Evolutionary conservation across 148 eudicot species (phyloP).

Genomic region (Camellia granthamiana): DNA sequence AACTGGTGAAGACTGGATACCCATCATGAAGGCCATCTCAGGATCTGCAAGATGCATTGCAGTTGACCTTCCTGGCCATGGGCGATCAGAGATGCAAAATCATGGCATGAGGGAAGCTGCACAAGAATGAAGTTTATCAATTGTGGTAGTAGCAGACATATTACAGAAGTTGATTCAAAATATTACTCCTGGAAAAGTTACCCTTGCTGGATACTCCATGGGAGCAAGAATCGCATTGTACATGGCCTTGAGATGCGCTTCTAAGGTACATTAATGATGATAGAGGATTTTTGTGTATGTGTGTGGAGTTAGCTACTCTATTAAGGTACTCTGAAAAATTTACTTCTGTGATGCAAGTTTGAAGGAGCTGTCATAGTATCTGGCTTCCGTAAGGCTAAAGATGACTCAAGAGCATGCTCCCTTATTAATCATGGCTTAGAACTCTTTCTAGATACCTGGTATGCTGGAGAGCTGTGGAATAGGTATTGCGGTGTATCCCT

Average conservation of each 20-base stretch:
- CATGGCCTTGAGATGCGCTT: no score
- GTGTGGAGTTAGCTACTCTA: background rate
- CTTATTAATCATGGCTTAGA: slow-evolving; percentile 55
- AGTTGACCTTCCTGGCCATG: slow-evolving; percentile 92
- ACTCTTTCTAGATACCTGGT: background rate
- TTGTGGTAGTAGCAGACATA: slow-evolving; percentile 44
- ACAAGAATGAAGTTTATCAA: slow-evolving; percentile 34
- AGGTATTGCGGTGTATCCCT: no score
- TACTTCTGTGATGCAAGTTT: slow-evolving; percentile 35
- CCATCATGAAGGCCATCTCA: slow-evolving; percentile 80
- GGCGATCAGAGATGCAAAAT: slow-evolving; percentile 51
- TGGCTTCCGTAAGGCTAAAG: slow-evolving; percentile 74
- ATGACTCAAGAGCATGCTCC: slow-evolving; percentile 60
- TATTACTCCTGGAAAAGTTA: no score
- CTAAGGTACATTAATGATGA: slow-evolving; percentile 1
- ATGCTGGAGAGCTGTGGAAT: no score
- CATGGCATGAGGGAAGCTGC: slow-evolving; percentile 20
- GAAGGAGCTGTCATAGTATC: slow-evolving; percentile 62
- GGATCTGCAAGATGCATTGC: slow-evolving; percentile 71
- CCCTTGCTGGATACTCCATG: no score
- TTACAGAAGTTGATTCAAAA: no score
- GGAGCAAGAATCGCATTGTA: no score
- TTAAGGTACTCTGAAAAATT: no score
- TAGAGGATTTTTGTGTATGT: no score
- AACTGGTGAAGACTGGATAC: slow-evolving; percentile 71